A percentile compares a stretch with the other conserved stretches of the same genome.
Conservation (phyloP, 768 basidiomycete genomes). For the Suillus subalutaceus region DNA sequence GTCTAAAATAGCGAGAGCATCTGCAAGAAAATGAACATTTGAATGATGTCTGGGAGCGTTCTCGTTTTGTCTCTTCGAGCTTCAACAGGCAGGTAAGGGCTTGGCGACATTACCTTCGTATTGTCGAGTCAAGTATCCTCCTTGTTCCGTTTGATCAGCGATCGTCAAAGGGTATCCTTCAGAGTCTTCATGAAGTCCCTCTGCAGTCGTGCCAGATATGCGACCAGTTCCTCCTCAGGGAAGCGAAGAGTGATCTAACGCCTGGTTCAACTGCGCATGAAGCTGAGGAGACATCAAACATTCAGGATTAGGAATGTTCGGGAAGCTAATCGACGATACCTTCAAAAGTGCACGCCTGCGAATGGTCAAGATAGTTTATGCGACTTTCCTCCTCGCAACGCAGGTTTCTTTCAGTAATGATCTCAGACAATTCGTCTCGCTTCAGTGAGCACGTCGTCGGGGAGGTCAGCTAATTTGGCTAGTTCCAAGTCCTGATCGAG, state of each 20-base stretch:
- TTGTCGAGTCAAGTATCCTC: not conserved
- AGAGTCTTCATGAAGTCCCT: slow-evolving; percentile 67
- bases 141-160: not conserved
- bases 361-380: slow-evolving; percentile 56
- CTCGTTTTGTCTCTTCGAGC: not conserved
- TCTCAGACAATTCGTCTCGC: slow-evolving; percentile 61
- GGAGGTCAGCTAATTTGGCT: slow-evolving; percentile 86
- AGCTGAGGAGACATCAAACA: slow-evolving; percentile 47
- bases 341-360: slow-evolving; percentile 69
- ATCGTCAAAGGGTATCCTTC: slow-evolving; percentile 32
- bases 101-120: not conserved
- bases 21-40: not conserved
- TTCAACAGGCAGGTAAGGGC: not conserved
- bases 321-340: slow-evolving; percentile 42
- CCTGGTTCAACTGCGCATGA: slow-evolving; percentile 74
- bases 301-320: not conserved
- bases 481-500: slow-evolving; percentile 78
- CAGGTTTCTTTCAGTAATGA: slow-evolving; percentile 59
- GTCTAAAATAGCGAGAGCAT: not conserved
- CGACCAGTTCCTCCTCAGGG: slow-evolving; percentile 71
- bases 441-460: slow-evolving; percentile 65
- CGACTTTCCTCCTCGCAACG: slow-evolving; percentile 63
- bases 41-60: not conserved
- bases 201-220: slow-evolving; percentile 71
- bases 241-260: slow-evolving; percentile 69